Base-by-base conservation (phyloP, 2,329 filamentous ascomycete genomes). In the Leptographium lundbergii region DNA sequence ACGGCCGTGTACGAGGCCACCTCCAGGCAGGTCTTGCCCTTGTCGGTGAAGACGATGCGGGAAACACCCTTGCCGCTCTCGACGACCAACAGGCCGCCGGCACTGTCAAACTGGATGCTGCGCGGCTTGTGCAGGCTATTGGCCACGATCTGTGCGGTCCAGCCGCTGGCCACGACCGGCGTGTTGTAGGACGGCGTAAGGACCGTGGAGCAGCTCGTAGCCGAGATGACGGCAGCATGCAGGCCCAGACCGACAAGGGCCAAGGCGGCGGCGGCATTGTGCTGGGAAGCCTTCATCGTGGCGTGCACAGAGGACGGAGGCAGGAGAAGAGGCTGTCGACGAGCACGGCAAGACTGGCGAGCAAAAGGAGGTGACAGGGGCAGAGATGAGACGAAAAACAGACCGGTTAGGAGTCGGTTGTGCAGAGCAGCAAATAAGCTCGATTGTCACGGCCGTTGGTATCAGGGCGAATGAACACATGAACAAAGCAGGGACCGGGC, bases 71-170 rank as follows among this genome's bases (percentile, higher is more conserved):
- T 69, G 25, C 74, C 72, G 14, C 71, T 68, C 57, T 79, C 73
- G 48, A 79, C 67, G 19, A 80, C 71, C 2, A 81, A 68, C 17
- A 81, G 68, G 4, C 70, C 73, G 5, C 77, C 77, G 39, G 69
- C 67, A 5, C 61, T 64, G 62, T 81, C 78, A 59, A 80, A 75
- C 6, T 73, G 65, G 56, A 81, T 71, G 54, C 72, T 69, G 14
- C 78, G 72, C 1, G 78, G 78, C 13, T 67, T 69, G 5, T 59
- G 63, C 48, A 77, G 65, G 5, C 66, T 66, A 0, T 62, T 66
- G 51, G 66, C 68, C 19, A 73, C 60, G 9, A 74, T 64, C 52
- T 73, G 71, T 1, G 69, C 66, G 0, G 63, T 67, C 65, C 70
- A 74, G 3, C 71, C 72, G 5, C 61, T 58, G 9, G 64, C 68